Conservation (phyloP, 1,139 yeast species). For the Pneumocystis carinii region DNA sequence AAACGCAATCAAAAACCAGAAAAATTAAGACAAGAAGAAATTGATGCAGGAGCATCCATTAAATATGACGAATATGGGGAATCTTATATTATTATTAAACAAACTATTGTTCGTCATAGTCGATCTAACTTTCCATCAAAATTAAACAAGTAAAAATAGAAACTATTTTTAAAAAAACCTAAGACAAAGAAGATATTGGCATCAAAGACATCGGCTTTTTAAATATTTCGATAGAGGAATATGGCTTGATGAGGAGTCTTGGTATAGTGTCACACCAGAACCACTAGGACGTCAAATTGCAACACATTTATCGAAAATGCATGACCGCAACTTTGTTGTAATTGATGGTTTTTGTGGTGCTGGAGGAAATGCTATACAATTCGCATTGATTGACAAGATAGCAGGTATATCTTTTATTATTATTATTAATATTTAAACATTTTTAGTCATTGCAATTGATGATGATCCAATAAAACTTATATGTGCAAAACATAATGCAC, state of each 20-base stretch:
- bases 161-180: not conserved
- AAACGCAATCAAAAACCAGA: not conserved
- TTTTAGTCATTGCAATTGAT: conserved; percentile 50
- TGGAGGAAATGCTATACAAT: conserved; percentile 84
- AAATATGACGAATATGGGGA: not conserved
- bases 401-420: not conserved
- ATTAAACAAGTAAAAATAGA: conserved; percentile 5
- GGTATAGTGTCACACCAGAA: conserved; percentile 93
- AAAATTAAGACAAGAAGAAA: conserved; percentile 2
- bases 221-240: conserved; percentile 54
- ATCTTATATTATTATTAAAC: not conserved
- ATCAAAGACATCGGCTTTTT: conserved; percentile 43
- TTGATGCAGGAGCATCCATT: not conserved
- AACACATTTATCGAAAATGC: conserved; percentile 38
- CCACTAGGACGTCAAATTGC: conserved; percentile 46
- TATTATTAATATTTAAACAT: conserved; percentile 4
- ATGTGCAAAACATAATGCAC: conserved; percentile 60
- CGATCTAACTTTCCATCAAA: conserved; percentile 1
- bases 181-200: conserved; percentile 34
- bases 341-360: conserved; percentile 85
- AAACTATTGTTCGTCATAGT: not conserved
- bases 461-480: conserved; percentile 41
- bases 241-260: conserved; percentile 55
- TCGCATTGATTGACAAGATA: conserved; percentile 41
- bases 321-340: conserved; percentile 26